Evolutionary conservation across 225 moss, liverwort and hornwort genomes (phyloP).

Genomic region (Straminergon stramineum): DNA sequence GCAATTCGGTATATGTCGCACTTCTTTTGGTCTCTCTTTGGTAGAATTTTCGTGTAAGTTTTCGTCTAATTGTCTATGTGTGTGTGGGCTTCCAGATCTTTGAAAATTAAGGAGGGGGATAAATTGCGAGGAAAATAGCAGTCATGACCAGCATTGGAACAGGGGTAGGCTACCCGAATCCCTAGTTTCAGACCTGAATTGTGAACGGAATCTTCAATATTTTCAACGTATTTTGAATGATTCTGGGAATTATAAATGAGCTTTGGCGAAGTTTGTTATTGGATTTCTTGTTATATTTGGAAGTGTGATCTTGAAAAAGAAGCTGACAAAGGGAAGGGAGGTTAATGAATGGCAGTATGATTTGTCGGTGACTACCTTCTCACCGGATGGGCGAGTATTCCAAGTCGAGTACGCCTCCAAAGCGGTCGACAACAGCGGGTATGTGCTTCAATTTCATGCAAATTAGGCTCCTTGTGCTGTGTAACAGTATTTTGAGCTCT

Average conservation of each 20-base stretch:
- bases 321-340: neutral
- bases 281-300: neutral
- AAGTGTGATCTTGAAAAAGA: neutral
- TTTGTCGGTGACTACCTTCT: slow-evolving; percentile 94
- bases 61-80: neutral
- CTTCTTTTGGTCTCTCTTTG: neutral
- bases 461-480: neutral
- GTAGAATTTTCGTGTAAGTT: neutral
- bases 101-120: neutral
- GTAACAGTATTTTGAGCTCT: neutral
- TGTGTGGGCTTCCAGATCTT: neutral
- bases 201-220: neutral
- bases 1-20: neutral
- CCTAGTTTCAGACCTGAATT: neutral
- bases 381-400: slow-evolving; percentile 90
- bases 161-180: slow-evolving; percentile 21
- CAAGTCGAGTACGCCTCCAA: slow-evolving; percentile 96
- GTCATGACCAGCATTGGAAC: slow-evolving; percentile 62
- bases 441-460: neutral
- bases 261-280: neutral
- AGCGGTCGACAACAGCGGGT: slow-evolving; percentile 93
- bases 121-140: slow-evolving; percentile 1
- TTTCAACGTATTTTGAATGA: neutral
- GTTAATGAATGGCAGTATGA: slow-evolving; percentile 49
- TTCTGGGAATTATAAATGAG: neutral